These are phyloP conservation scores for Dictyophora rubrovolvata DNA, from an alignment of 768 basidiomycete genomes.

Conservation along the genomic window DNA sequence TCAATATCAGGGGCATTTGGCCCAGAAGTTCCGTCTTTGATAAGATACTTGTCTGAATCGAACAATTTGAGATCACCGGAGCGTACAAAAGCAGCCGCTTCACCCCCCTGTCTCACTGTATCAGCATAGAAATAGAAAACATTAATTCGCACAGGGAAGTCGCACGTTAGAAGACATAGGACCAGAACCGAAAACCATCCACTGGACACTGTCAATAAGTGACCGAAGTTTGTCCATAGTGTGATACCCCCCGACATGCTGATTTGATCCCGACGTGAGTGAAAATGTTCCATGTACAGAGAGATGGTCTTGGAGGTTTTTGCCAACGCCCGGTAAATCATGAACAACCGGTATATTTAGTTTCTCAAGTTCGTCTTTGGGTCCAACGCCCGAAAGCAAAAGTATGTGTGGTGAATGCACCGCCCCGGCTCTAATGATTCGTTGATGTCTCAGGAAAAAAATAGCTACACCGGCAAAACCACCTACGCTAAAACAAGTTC, in stretches of 20 bases:
- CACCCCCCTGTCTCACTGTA: constrained; percentile 14
- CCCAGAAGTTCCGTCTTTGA: constrained; percentile 24
- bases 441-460: background rate
- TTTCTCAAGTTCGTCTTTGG: constrained; percentile 8
- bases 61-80: constrained; percentile 23
- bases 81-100: constrained; percentile 24
- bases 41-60: constrained; percentile 20
- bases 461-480: background rate
- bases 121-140: background rate
- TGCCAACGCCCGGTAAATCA: constrained; percentile 17
- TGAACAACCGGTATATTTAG: constrained; percentile 15
- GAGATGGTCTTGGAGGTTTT: constrained; percentile 17
- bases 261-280: background rate
- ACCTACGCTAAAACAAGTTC: constrained; percentile 57
- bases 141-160: background rate
- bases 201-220: background rate
- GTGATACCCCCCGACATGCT: background rate
- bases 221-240: background rate
- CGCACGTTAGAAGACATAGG: constrained; percentile 7
- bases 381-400: constrained; percentile 40
- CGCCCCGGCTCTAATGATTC: constrained; percentile 39
- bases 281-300: background rate
- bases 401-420: constrained; percentile 59
- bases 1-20: constrained; percentile 27
- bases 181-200: constrained; percentile 6